Conservation (phyloP, 352 stramenopile species). For the Plasmopara muralis region DNA sequence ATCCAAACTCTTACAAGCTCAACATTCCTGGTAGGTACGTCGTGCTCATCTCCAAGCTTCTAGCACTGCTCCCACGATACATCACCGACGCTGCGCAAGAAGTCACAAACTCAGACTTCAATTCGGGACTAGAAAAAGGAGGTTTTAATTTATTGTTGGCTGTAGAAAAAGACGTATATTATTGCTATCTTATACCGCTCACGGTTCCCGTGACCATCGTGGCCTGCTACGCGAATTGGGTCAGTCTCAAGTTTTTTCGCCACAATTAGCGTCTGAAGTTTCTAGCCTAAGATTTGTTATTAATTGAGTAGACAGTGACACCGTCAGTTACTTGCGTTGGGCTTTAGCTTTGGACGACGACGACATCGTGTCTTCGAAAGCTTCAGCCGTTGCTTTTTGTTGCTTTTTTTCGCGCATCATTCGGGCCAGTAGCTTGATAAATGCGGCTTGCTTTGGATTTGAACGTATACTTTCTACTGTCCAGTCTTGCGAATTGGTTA, state of each 20-base stretch:
- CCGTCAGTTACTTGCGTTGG: conserved; percentile 1
- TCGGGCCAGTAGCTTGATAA: conserved; percentile 48
- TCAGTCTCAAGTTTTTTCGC: conserved; percentile 83
- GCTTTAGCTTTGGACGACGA: conserved; percentile 3
- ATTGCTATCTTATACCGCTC: conserved; percentile 70
- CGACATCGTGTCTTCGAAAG: neutral
- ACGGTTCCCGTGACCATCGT: conserved; percentile 75
- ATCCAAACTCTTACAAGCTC: neutral
- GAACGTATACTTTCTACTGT: conserved; percentile 44
- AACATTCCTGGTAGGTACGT: conserved; percentile 38
- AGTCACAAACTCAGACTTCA: neutral
- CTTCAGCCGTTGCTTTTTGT: conserved; percentile 1
- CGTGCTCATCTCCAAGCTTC: conserved; percentile 52
- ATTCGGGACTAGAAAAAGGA: conserved; percentile 15
- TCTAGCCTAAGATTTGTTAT: neutral
- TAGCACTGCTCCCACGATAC: conserved; percentile 1
- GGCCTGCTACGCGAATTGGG: conserved; percentile 76
- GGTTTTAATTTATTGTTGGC: conserved; percentile 21
- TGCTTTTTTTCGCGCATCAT: conserved; percentile 50
- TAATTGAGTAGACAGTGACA: neutral
- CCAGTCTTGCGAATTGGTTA: conserved; percentile 24
- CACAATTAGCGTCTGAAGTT: conserved; percentile 44
- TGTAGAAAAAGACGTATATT: conserved; percentile 66
- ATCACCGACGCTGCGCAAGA: neutral
- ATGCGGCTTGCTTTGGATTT: conserved; percentile 62